phyloP scores from a whole-genome alignment of 2,329 filamentous ascomycete genomes.

The Hymenoscyphus infarciens region DNA sequence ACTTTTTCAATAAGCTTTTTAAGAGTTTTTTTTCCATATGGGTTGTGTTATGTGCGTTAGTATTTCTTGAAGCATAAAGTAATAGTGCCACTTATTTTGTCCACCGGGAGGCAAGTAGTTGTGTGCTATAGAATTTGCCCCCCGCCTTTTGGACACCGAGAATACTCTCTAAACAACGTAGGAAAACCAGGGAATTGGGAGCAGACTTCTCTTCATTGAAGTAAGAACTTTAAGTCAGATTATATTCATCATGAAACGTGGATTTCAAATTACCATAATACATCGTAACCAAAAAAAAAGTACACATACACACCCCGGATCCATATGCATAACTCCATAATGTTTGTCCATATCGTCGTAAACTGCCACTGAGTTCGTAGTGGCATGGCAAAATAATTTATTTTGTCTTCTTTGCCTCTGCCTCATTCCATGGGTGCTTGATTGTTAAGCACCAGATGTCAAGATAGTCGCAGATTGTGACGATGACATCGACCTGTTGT shows the following conservation, averaged over 20 bases:
- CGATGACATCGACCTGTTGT: conserved; percentile 75
- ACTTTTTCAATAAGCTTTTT: no score
- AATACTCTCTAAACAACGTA: no score
- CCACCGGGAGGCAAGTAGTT: no score
- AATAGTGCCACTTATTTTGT: no score
- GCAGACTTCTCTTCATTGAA: not conserved
- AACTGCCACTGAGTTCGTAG: not conserved
- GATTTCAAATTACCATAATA: conserved; percentile 1
- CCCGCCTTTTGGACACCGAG: no score
- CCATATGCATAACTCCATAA: not conserved
- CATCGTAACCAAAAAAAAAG: not conserved
- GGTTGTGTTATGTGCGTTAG: no score
- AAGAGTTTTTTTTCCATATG: no score
- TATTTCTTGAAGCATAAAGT: no score
- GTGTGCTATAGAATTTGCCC: no score
- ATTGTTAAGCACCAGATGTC: conserved; percentile 99
- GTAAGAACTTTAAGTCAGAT: not conserved
- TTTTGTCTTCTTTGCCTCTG: conserved; percentile 31
- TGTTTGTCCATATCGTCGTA: not conserved
- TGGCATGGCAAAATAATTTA: not conserved
- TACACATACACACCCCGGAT: not conserved
- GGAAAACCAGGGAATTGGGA: no score
- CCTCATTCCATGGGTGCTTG: conserved; percentile 66
- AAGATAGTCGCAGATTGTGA: conserved; percentile 94
- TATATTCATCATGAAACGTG: not conserved